These are phyloP conservation scores for Arthrobotrys sinensis DNA, from an alignment of 2,329 filamentous ascomycete genomes.

Conservation along the genomic window DNA sequence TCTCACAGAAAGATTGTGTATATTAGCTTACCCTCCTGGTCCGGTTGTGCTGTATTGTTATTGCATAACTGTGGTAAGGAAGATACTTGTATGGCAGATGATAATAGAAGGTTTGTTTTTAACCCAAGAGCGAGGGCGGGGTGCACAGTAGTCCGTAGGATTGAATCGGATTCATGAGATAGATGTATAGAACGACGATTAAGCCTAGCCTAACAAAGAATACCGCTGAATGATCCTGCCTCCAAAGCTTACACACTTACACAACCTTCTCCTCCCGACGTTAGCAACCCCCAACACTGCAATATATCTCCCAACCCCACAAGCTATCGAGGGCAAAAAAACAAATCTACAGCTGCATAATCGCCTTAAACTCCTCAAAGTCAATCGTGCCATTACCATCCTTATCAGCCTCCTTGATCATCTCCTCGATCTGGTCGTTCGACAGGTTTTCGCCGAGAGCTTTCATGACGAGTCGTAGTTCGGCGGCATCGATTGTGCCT, in stretches of 20 bases:
- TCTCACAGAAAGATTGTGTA: constrained; percentile 16
- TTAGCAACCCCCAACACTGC: too few relatives aligned
- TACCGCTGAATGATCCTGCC: constrained; percentile 14
- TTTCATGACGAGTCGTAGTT: constrained; percentile 76
- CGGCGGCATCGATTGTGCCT: constrained; percentile 76
- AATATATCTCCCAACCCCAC: neutral
- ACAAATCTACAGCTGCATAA: constrained; percentile 45
- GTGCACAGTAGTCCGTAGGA: neutral
- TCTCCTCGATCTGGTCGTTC: constrained; percentile 77
- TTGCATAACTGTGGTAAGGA: neutral
- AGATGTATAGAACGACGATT: constrained; percentile 3
- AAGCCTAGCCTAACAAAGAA: neutral
- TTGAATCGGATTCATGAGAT: neutral
- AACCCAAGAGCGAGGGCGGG: too few relatives aligned
- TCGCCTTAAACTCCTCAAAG: constrained; percentile 69
- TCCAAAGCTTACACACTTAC: neutral
- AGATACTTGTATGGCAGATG: neutral
- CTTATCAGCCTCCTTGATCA: constrained; percentile 77
- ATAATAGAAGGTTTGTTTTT: neutral
- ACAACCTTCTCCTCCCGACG: neutral
- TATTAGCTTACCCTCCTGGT: constrained; percentile 20
- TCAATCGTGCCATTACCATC: constrained; percentile 77
- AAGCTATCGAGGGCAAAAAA: neutral
- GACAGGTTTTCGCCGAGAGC: constrained; percentile 77
- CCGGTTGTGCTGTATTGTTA: neutral